Conservation (phyloP, 2,329 filamentous ascomycete species). For the Hypoxylon sp. region DNA sequence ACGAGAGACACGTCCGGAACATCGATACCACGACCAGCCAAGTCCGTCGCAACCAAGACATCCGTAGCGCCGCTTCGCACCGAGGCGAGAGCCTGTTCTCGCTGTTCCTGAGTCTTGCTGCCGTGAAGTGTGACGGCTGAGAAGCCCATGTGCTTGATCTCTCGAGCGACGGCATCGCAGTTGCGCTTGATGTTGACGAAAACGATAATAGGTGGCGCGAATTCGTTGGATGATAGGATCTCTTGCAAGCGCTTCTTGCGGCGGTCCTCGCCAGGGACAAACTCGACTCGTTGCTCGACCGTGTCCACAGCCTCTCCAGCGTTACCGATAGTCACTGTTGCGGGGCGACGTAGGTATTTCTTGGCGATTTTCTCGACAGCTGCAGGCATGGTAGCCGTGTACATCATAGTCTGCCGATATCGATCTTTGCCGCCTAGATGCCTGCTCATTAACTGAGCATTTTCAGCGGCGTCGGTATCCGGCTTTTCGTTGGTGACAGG, state of each 20-base stretch:
- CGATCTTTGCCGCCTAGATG: constrained; percentile 80
- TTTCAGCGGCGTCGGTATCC: constrained; percentile 90
- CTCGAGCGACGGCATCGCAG: constrained; percentile 92
- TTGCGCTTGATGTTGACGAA: constrained; percentile 99
- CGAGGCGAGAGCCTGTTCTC: constrained; percentile 90
- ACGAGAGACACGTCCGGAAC: constrained; percentile 94
- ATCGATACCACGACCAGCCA: constrained; percentile 97
- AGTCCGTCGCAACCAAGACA: constrained; percentile 93
- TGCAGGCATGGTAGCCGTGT: constrained; percentile 97
- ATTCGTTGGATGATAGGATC: constrained; percentile 84
- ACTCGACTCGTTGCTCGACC: constrained; percentile 96
- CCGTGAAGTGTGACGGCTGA: constrained; percentile 92
- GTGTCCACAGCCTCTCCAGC: constrained; percentile 96
- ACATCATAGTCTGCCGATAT: constrained; percentile 99
- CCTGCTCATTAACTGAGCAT: constrained; percentile 85
- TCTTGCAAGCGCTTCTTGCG: constrained; percentile 96
- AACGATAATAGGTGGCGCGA: constrained; percentile 92
- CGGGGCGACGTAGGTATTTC: constrained; percentile 93
- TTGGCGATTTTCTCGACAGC: constrained; percentile 96
- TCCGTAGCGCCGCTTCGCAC: constrained; percentile 84
- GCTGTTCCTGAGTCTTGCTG: constrained; percentile 96
- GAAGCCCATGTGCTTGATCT: constrained; percentile 95
- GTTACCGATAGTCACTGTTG: constrained; percentile 94
- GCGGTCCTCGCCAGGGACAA: constrained; percentile 90
- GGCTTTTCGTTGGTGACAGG: constrained; percentile 96